Conservation (phyloP, 2,329 filamentous ascomycete genomes). For the Colletotrichum costaricense region DNA sequence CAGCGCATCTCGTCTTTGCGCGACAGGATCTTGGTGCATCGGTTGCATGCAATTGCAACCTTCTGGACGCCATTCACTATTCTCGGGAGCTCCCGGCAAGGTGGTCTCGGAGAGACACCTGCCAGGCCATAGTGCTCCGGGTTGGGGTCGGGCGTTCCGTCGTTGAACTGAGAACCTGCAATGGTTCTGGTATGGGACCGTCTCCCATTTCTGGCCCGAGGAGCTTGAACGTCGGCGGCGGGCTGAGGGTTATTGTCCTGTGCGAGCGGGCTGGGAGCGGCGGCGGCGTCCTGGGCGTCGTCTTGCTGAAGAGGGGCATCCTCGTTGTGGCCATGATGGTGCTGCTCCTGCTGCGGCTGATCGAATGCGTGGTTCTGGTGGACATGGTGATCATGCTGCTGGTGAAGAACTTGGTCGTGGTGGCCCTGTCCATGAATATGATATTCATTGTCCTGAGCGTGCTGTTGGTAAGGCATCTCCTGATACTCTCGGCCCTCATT, state of each 20-base stretch:
- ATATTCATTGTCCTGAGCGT: too few relatives aligned
- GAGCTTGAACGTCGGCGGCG: neutral
- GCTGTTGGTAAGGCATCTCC: too few relatives aligned
- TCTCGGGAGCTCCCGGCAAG: neutral
- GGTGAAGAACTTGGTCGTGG: too few relatives aligned
- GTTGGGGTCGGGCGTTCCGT: neutral
- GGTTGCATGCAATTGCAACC: neutral
- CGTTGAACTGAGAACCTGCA: neutral
- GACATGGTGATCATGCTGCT: too few relatives aligned
- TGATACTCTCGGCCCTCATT: too few relatives aligned
- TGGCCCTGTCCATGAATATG: too few relatives aligned
- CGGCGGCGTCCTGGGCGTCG: too few relatives aligned
- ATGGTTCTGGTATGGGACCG: neutral
- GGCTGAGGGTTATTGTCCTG: neutral
- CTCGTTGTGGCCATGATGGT: neutral
- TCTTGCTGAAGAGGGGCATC: neutral
- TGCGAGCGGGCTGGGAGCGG: too few relatives aligned
- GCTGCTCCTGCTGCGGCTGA: neutral
- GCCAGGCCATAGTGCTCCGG: neutral
- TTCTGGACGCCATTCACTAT: neutral
- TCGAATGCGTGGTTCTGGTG: too few relatives aligned
- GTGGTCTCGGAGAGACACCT: neutral
- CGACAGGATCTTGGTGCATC: neutral
- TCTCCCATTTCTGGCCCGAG: neutral
- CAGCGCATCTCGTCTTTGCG: neutral